phyloP scores from a whole-genome alignment of 169 alveolate species.

The Plasmodium adleri region DNA sequence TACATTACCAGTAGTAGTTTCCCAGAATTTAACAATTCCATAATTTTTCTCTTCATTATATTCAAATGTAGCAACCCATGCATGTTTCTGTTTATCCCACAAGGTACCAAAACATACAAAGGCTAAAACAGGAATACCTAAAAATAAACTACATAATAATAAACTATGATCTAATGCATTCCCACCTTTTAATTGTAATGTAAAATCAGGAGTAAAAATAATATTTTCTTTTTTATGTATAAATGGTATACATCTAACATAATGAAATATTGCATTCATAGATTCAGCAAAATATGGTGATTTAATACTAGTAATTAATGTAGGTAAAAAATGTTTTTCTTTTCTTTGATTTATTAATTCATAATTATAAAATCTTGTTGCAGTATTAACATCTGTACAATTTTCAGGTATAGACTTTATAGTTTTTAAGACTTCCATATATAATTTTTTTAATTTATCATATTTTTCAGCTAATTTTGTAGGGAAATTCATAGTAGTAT shows the following conservation, averaged over 20 bases:
- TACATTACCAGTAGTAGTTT: constrained; percentile 84
- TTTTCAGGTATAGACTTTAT: constrained; percentile 50
- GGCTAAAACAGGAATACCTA: constrained; percentile 84
- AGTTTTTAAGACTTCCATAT: constrained; percentile 51
- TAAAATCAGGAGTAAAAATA: constrained; percentile 85
- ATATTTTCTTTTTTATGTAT: constrained; percentile 76
- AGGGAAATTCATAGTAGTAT: constrained; percentile 54
- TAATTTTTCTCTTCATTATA: constrained; percentile 72
- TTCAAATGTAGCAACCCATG: constrained; percentile 86
- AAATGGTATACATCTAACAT: constrained; percentile 79
- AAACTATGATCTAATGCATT: constrained; percentile 87
- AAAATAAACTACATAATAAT: constrained; percentile 80
- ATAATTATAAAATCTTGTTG: constrained; percentile 74
- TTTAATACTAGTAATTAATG: constrained; percentile 76
- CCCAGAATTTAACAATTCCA: constrained; percentile 84
- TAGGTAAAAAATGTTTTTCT: constrained; percentile 72
- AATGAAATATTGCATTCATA: constrained; percentile 79
- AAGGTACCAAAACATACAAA: constrained; percentile 87
- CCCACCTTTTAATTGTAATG: constrained; percentile 86
- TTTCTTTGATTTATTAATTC: constrained; percentile 79
- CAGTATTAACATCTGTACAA: constrained; percentile 23
- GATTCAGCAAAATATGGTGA: constrained; percentile 76
- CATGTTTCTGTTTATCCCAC: constrained; percentile 81
- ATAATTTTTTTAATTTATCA: constrained; percentile 40
- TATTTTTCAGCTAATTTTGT: constrained; percentile 56